Percentiles rank a stretch among this genome's conserved stretches.
Conservation (phyloP, 106 monocot species). For the Dioscorea alata region DNA sequence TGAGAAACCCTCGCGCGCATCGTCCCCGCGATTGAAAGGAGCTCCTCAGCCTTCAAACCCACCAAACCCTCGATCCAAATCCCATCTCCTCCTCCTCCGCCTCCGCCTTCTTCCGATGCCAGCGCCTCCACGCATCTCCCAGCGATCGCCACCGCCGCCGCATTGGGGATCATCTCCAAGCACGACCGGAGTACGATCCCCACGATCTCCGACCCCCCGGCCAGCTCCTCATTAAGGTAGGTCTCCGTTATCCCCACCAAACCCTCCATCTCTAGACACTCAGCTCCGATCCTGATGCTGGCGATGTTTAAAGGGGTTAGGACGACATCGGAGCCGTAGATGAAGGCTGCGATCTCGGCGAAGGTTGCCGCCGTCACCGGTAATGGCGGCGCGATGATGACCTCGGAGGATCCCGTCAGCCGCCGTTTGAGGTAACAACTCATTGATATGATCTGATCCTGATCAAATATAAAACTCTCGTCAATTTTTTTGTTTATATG, state of each 20-base stretch:
- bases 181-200: conserved; percentile 45
- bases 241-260: conserved; percentile 43
- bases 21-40: conserved; percentile 39
- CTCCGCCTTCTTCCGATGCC: conserved; percentile 12
- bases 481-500: background rate
- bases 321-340: conserved; percentile 49
- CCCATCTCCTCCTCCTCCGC: background rate
- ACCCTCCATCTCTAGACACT: conserved; percentile 55
- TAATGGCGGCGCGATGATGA: conserved; percentile 46
- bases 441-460: conserved; percentile 48
- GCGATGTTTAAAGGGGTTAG: conserved; percentile 61
- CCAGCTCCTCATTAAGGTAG: conserved; percentile 61
- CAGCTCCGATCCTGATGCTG: conserved; percentile 41
- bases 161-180: conserved; percentile 26
- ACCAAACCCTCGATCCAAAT: conserved; percentile 54
- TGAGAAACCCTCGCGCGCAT: conserved; percentile 46
- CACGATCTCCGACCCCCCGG: conserved; percentile 32
- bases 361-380: conserved; percentile 51
- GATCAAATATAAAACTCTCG: conserved; percentile 6
- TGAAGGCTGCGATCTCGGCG: conserved; percentile 36
- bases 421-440: conserved; percentile 64
- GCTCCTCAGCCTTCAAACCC: conserved; percentile 23
- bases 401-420: conserved; percentile 31
- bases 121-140: conserved; percentile 65
- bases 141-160: conserved; percentile 29